Evolutionary conservation across 2,329 filamentous ascomycete species (phyloP).

Genomic region (Dactylellina haptotyla): DNA sequence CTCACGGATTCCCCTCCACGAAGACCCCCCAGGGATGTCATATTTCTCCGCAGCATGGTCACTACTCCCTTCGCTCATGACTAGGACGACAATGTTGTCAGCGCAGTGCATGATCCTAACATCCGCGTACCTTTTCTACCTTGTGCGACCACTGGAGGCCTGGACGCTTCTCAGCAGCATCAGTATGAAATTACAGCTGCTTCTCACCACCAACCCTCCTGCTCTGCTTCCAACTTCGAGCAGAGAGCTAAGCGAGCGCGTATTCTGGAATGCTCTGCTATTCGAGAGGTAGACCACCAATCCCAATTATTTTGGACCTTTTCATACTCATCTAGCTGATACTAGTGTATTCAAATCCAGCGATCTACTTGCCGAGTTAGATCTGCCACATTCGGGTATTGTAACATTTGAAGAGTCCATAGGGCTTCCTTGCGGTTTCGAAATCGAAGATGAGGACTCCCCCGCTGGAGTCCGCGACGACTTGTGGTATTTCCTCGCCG

Average conservation of each 20-base stretch:
- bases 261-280: slow-evolving; percentile 85
- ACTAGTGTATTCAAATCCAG: slow-evolving; percentile 59
- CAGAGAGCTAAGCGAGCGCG: slow-evolving; percentile 77
- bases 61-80: slow-evolving; percentile 80
- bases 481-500: slow-evolving; percentile 85
- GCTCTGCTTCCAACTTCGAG: slow-evolving; percentile 76
- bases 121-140: slow-evolving; percentile 82
- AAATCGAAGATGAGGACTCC: slow-evolving; percentile 72
- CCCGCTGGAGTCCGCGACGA: slow-evolving; percentile 76
- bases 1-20: slow-evolving; percentile 73
- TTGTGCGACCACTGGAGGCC: slow-evolving; percentile 82
- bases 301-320: slow-evolving; percentile 54
- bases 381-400: slow-evolving; percentile 83
- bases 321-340: slow-evolving; percentile 51
- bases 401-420: slow-evolving; percentile 84
- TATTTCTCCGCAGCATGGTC: slow-evolving; percentile 86
- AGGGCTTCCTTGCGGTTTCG: slow-evolving; percentile 79
- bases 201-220: slow-evolving; percentile 74
- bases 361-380: slow-evolving; percentile 80
- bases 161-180: slow-evolving; percentile 83
- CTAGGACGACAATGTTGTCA: slow-evolving; percentile 78
- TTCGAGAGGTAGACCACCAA: slow-evolving; percentile 70
- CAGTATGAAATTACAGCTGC: slow-evolving; percentile 81
- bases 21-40: slow-evolving; percentile 78
- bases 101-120: slow-evolving; percentile 83